Conservation (phyloP, 345 rosid genomes). For the Orychophragmus violaceus region DNA sequence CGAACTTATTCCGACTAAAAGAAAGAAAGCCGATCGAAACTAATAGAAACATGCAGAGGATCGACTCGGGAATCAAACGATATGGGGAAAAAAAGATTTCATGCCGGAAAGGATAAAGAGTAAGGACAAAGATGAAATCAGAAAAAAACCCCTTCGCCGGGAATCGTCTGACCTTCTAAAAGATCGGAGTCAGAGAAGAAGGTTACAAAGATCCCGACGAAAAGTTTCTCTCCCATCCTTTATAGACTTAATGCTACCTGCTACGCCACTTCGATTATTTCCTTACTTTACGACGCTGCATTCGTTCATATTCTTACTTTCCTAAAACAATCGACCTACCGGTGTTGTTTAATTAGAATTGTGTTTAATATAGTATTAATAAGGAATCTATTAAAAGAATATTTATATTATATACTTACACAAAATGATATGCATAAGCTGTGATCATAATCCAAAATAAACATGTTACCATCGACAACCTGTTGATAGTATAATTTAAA, state of each 20-base stretch:
- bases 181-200: too few relatives aligned
- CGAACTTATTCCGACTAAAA: too few relatives aligned
- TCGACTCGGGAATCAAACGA: too few relatives aligned
- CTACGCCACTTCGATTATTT: constrained; percentile 8
- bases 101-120: too few relatives aligned
- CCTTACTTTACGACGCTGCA: constrained; percentile 11
- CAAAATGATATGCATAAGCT: background rate
- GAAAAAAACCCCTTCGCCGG: too few relatives aligned
- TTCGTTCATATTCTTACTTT: background rate
- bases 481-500: background rate
- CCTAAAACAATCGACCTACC: background rate
- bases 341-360: background rate
- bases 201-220: too few relatives aligned
- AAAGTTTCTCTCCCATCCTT: too few relatives aligned
- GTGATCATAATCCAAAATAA: background rate
- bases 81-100: too few relatives aligned
- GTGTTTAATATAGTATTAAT: background rate
- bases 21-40: too few relatives aligned
- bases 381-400: background rate
- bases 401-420: background rate
- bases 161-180: too few relatives aligned
- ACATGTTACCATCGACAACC: background rate
- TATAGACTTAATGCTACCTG: constrained; percentile 7
- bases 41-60: too few relatives aligned
- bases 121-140: too few relatives aligned